phyloP scores from a whole-genome alignment of 1,284 basidiomycete genomes.

The Microbotryum silenes-acaulis region DNA sequence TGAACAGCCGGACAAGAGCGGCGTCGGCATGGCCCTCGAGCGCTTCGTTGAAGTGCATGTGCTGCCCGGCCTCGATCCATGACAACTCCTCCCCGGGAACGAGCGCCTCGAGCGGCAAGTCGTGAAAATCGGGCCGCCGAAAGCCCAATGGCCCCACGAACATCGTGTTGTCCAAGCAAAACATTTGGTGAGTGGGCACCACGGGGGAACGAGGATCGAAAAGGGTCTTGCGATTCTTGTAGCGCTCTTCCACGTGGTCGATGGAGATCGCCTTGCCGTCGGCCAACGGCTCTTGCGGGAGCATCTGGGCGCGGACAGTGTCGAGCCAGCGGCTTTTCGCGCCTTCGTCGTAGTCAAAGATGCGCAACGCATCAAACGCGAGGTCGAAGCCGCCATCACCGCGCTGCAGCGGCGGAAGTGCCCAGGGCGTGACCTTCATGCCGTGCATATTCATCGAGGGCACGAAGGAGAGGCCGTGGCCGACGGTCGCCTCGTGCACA shows the following conservation, averaged over 20 bases:
- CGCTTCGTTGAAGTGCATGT: constrained; percentile 2
- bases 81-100: constrained; percentile 1
- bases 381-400: neutral
- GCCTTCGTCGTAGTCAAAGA: constrained; percentile 3
- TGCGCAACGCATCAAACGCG: neutral
- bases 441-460: neutral
- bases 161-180: constrained; percentile 31
- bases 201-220: constrained; percentile 5
- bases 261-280: neutral
- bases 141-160: constrained; percentile 29
- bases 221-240: constrained; percentile 20
- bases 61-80: constrained; percentile 1
- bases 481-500: neutral
- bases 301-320: neutral
- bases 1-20: neutral
- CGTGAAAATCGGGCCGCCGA: constrained; percentile 5
- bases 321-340: neutral
- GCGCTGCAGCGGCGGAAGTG: neutral
- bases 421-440: neutral
- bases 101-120: neutral
- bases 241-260: neutral
- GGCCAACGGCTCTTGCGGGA: neutral
- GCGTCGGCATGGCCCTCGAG: neutral
- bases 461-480: neutral
- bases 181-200: constrained; percentile 21